Evolutionary conservation across 805 yeast species (phyloP), one percentile per base, ranked within the genome.

Genomic region (Komagataella populi): DNA sequence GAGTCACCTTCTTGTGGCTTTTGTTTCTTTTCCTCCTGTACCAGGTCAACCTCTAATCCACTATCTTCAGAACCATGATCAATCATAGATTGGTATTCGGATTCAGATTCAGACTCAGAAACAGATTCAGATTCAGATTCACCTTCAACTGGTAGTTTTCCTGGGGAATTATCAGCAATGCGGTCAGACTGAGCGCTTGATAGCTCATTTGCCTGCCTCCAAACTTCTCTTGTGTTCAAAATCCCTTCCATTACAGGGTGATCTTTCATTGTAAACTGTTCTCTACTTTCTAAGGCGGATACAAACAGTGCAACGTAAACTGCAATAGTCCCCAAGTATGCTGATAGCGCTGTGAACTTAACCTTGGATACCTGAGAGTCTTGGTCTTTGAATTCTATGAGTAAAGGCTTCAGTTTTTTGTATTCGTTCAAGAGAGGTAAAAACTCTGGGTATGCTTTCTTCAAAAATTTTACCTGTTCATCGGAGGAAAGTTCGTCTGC

Each of bases 241-340:
- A 91, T 82, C 24, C 84, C 77, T 60, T 87, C 89, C 96, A 93
- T 91, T 1, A 91, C 83, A 2, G 91, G 85, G 57, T 85, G 91
- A 52, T 87, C 95, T 59, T 87, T 88, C 84, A 90, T 81, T 8
- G 77, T 68, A 52, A 64, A 61, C 18, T 53, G 58, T 50, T 80
- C 84, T 23, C 78, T 82, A 20, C 70, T 70, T 47, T 70, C 66
- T 45, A 83, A 61, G 47, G 78, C 74, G 44, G 80, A 80, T 16
- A 78, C 66, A 55, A 91, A 78, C 14, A 93, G 62, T 3, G 96
- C 84, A 59, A 91, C 79, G 63, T 89, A 91, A 5, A 89, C 77
- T 4, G 84, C 70, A 23, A 91, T 78, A 23, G 95, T 73, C 12
- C 91, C 93, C 52, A 88, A 63, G 62, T 91, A 90, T 8, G 93